Base-by-base conservation (phyloP, 2,329 filamentous ascomycete genomes). In the Sphaerulina populicola region DNA sequence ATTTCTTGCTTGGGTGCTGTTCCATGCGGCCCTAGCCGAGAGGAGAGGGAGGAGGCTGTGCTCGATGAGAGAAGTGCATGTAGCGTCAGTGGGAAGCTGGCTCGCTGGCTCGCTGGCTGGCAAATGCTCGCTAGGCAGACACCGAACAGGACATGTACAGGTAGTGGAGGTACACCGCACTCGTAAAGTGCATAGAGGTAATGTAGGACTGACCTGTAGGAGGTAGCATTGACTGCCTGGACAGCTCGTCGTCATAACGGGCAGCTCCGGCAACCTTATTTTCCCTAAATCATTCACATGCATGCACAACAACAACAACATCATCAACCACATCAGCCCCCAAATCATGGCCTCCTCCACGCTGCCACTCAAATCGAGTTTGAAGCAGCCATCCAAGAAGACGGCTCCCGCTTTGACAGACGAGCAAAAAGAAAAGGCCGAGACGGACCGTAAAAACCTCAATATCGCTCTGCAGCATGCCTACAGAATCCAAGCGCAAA, bases 381-480 rank as follows among this genome's bases (percentile, higher is more conserved):
- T 75, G 31, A 75, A 74, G 60, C 72, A 70, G 51, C 57, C 63
- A 6, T 50, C 58, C n/a, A 64, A 46, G 47, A 57, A 52, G 57
- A 58, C 36, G 47, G 62, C 44, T 49, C 62, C 48, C 54, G 50
- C 44, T 11, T 38, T 36, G 40, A 47, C 57, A 8, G 56, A 60
- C 35, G 54, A 61, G 44, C 51, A 61, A 49, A 59, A 66, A 60
- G 55, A 64, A 60, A 51, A 66, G 47, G 53, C 55, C 6, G 61
- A 64, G 35, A 56, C 64, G 61, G 62, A 71, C 64, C 63, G 66
- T 52, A 67, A 68, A 60, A 71, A 75, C 60, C 69, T 72, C n/a
- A 78, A 83, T 53, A 77, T 88, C 50, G 91, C 89, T 44, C 72
- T 93, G 53, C 80, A 88, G 63, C 89, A 96, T 73, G 91, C 91